Evolutionary conservation across 768 basidiomycete genomes (phyloP).

Genomic region (Dioszegia crocea): DNA sequence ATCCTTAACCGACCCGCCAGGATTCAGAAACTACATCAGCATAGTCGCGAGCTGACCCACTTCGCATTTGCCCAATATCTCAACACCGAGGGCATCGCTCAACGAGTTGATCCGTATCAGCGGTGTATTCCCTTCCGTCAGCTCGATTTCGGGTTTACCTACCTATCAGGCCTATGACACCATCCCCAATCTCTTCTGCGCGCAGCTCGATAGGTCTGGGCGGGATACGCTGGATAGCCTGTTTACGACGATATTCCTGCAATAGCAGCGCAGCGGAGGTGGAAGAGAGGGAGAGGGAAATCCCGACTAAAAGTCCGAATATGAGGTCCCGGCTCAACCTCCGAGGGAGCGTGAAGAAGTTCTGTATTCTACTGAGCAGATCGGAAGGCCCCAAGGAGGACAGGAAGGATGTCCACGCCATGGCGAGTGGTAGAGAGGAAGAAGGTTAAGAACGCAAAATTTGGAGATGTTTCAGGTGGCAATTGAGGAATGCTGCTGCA

Average conservation of each 20-base stretch:
- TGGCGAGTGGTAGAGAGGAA: not conserved
- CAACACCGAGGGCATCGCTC: conserved; percentile 83
- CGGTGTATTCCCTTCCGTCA: conserved; percentile 77
- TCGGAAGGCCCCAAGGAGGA: not conserved
- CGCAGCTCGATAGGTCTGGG: conserved; percentile 48
- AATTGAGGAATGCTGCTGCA: not conserved
- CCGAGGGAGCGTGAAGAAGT: conserved; percentile 17
- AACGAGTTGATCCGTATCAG: conserved; percentile 84
- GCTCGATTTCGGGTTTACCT: conserved; percentile 23
- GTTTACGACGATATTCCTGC: conserved; percentile 54
- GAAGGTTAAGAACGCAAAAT: not conserved
- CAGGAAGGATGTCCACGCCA: conserved; percentile 6
- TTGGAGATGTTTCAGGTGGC: not conserved
- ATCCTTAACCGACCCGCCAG: conserved; percentile 96
- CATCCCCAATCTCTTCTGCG: conserved; percentile 72
- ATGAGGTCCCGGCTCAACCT: conserved; percentile 41
- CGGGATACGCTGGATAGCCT: conserved; percentile 30
- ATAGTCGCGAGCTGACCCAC: conserved; percentile 51
- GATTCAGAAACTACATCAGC: conserved; percentile 74
- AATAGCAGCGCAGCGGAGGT: conserved; percentile 61
- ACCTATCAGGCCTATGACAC: conserved; percentile 81
- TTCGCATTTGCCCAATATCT: conserved; percentile 94
- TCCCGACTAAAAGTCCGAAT: conserved; percentile 64
- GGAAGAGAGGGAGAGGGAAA: conserved; percentile 69
- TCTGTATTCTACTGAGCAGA: not conserved